These are phyloP conservation scores for Pestalotiopsis sp. DNA, from an alignment of 2,329 filamentous ascomycete genomes.

Conservation along the genomic window DNA sequence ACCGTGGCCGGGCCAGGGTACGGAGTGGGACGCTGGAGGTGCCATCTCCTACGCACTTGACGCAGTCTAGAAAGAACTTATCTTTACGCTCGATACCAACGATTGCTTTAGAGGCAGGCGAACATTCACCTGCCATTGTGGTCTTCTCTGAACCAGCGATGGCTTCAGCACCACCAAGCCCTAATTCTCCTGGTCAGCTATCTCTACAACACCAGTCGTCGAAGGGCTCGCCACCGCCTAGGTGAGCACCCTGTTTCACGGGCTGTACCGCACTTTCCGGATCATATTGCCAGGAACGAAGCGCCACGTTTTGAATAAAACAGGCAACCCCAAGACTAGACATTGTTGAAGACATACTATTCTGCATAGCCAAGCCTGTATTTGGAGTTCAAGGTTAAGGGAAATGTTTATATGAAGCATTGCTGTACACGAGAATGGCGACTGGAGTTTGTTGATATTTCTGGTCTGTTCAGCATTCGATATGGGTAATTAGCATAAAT, in stretches of 20 bases:
- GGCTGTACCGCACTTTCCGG: too few species aligned
- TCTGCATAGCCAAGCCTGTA: too few species aligned
- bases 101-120: not conserved
- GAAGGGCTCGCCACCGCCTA: not conserved
- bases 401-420: too few species aligned
- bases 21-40: constrained; percentile 36
- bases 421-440: too few species aligned
- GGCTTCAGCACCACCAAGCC: not conserved
- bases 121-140: constrained; percentile 19
- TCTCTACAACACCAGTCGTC: not conserved
- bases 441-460: too few species aligned
- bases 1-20: constrained; percentile 21
- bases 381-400: too few species aligned
- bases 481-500: too few species aligned
- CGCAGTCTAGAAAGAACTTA: constrained; percentile 17
- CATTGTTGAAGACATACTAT: too few species aligned
- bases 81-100: constrained; percentile 5
- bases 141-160: constrained; percentile 19
- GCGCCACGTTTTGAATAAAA: too few species aligned
- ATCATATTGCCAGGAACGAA: too few species aligned
- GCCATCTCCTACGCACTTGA: constrained; percentile 22
- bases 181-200: not conserved
- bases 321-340: too few species aligned
- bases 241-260: not conserved
- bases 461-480: too few species aligned